These are phyloP conservation scores for Daldinia sp. DNA, from an alignment of 2,329 filamentous ascomycete species.

Conservation along the genomic window DNA sequence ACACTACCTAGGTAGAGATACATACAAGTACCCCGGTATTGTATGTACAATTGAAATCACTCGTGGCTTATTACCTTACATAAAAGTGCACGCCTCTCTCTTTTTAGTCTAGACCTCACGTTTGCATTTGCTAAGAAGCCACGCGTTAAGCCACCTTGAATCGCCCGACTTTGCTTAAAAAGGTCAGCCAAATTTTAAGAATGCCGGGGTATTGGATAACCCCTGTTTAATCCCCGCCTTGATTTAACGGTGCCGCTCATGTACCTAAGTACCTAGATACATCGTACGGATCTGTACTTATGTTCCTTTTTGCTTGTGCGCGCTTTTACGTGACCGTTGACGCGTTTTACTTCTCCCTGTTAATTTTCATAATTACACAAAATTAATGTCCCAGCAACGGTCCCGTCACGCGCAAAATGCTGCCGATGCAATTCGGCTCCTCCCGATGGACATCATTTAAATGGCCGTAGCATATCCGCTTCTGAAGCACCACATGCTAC, in stretches of 20 bases:
- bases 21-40: neutral
- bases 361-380: neutral
- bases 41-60: neutral
- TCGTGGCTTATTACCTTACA: neutral
- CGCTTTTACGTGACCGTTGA: slow-evolving; percentile 4
- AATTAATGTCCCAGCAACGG: slow-evolving; percentile 19
- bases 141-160: neutral
- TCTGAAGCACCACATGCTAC: neutral
- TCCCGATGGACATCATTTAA: neutral
- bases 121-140: neutral
- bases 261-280: no score
- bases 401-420: slow-evolving; percentile 14
- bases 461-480: neutral
- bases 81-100: neutral
- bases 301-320: neutral
- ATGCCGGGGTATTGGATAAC: neutral
- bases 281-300: no score
- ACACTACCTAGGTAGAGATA: no score
- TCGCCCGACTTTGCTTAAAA: no score
- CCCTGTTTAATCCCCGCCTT: neutral
- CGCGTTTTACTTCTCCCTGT: slow-evolving; percentile 5
- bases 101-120: neutral
- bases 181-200: neutral
- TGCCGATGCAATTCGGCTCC: slow-evolving; percentile 1
- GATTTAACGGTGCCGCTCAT: neutral